Base-by-base conservation (phyloP, 768 basidiomycete species). In the Lactifluus pinguis region DNA sequence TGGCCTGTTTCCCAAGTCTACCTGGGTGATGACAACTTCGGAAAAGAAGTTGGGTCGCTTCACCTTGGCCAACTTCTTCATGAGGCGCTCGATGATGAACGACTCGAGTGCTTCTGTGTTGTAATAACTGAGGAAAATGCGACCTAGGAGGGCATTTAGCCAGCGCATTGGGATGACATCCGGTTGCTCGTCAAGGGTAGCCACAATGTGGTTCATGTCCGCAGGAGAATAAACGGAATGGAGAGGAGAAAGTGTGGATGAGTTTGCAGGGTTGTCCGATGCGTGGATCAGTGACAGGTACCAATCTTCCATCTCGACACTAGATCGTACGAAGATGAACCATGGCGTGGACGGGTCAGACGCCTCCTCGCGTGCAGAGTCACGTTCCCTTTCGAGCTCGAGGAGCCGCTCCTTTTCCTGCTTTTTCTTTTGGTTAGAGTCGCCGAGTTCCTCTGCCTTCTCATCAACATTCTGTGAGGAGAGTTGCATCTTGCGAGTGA, bases 81-180 rank as follows among this genome's bases (percentile, higher is more conserved):
- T 97, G 55, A 98, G 77, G 41, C 88, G 83, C 44, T 80, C 80
- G 65, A 95, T 89, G 74, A 98, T 92, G 69, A 85, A 87, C 29
- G 83, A 77, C 70, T 98, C 95, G 57, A 98, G 77, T 32, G 75
- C 75, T 54, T 86, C 80, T 0, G 95, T 99, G 57, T 83, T 83
- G 75, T 97, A 95, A 69, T 89, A 84, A 66, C 87, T 87, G 75
- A 95, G 91, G 77, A 98, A 98, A 13, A 98, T 69, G 19, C 97
- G 86, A 3, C 95, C 97, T 62, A 98, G 74, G 57, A 98, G 76
- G 0, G 93, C 97, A 69, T 99, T 99, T 51, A 98, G 76, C 97
- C 97, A 99, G 4, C 95, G 87, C 83, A 94, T 92, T 2, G 94
- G 95, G 60, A 98, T 94, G 63, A 94, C 88, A 71, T 99, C 95